These are phyloP conservation scores for Takakia lepidozioides DNA, from an alignment of 225 moss, liverwort and hornwort species.

Conservation along the genomic window DNA sequence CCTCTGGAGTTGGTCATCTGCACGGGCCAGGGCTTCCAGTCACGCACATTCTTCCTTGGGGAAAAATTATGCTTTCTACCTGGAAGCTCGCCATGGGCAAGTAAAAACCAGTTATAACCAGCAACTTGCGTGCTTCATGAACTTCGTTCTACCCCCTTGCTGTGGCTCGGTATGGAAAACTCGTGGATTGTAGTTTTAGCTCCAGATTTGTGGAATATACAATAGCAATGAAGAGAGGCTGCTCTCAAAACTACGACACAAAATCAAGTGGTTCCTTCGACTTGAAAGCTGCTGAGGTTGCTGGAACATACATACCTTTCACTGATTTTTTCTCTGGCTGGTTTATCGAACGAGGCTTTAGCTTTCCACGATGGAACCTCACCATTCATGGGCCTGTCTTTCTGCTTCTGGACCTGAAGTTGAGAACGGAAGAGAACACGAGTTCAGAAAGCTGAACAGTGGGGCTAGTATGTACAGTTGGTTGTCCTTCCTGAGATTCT, in stretches of 20 bases:
- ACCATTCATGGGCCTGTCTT: slow-evolving; percentile 80
- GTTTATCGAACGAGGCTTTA: slow-evolving; percentile 69
- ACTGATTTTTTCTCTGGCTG: slow-evolving; percentile 76
- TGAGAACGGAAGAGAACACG: slow-evolving; percentile 17
- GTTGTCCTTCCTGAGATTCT: no score
- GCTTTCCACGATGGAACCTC: slow-evolving; percentile 69
- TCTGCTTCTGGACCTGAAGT: slow-evolving; percentile 58
- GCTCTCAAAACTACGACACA: slow-evolving; percentile 62
- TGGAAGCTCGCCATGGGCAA: slow-evolving; percentile 70
- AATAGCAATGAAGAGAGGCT: slow-evolving; percentile 78
- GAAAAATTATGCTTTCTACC: slow-evolving; percentile 67
- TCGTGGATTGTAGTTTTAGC: slow-evolving; percentile 12
- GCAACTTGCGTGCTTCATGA: slow-evolving; percentile 67
- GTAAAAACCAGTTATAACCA: slow-evolving; percentile 71
- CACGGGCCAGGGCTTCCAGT: slow-evolving; percentile 69
- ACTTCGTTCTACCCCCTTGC: slow-evolving; percentile 39
- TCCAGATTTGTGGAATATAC: slow-evolving; percentile 54
- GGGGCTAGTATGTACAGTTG: no score
- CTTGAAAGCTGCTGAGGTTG: slow-evolving; percentile 28
- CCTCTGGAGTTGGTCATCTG: slow-evolving; percentile 81
- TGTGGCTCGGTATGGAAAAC: slow-evolving; percentile 19
- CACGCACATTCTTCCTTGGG: slow-evolving; percentile 54
- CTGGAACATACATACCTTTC: slow-evolving; percentile 55
- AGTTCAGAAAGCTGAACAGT: no score
- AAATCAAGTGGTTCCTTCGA: slow-evolving; percentile 52